Percentiles rank a stretch among this genome's conserved stretches.
Conservation (phyloP, 495 filamentous ascomycete species). For the Arthonia radiata region DNA sequence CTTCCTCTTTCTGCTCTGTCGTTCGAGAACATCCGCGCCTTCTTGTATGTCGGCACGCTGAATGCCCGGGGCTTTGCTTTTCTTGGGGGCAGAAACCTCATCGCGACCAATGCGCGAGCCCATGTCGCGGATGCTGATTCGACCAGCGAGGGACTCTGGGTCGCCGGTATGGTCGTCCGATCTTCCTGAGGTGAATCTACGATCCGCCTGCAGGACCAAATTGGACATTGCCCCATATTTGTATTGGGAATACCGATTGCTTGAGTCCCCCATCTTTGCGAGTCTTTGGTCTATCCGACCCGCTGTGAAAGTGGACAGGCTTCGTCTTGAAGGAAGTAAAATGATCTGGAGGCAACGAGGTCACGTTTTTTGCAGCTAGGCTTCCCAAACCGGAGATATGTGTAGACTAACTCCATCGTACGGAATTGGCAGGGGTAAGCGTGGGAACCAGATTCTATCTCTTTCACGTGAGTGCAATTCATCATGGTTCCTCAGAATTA, state of each 20-base stretch:
- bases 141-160: conserved; percentile 86
- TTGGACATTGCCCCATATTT: conserved; percentile 99
- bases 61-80: conserved; percentile 36
- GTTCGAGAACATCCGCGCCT: conserved; percentile 63
- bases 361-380: no score
- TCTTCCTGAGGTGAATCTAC: conserved; percentile 74
- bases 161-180: conserved; percentile 92
- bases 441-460: no score
- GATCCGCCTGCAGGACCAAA: conserved; percentile 98
- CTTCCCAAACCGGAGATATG: no score
- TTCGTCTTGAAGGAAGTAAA: no score
- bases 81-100: conserved; percentile 50
- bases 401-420: no score
- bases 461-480: no score
- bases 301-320: no score
- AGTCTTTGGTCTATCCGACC: no score
- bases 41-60: conserved; percentile 61
- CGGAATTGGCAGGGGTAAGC: no score
- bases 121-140: conserved; percentile 86
- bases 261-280: conserved; percentile 57
- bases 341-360: no score
- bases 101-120: conserved; percentile 61
- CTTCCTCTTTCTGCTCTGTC: conserved; percentile 74
- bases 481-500: no score
- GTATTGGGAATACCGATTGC: conserved; percentile 91